phyloP scores from a whole-genome alignment of 2,329 filamentous ascomycete genomes.

The Alternaria ventricosa region DNA sequence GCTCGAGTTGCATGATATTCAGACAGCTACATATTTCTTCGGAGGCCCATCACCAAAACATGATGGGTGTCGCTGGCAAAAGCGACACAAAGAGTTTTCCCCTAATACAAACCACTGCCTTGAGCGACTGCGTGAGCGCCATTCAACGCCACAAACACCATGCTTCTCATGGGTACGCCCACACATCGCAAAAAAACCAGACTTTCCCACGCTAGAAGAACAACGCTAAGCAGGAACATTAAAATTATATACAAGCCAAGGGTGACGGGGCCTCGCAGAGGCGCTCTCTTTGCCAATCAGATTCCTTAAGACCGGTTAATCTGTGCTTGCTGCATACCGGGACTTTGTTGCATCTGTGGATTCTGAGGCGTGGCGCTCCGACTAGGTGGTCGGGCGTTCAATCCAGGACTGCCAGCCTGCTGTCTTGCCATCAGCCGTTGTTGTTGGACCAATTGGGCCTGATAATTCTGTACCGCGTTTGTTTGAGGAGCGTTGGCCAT shows the following conservation, averaged over 20 bases:
- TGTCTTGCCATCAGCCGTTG: slow-evolving; percentile 46
- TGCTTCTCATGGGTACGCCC: slow-evolving; percentile 6
- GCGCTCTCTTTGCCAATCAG: slow-evolving; percentile 10
- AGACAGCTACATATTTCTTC: slow-evolving; percentile 11
- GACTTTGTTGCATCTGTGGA: slow-evolving; percentile 44
- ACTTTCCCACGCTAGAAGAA: slow-evolving; percentile 16
- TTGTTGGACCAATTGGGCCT: slow-evolving; percentile 47
- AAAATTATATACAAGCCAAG: slow-evolving; percentile 41
- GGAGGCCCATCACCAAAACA: background rate
- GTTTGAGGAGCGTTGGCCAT: slow-evolving; percentile 41
- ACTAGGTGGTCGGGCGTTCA: slow-evolving; percentile 42
- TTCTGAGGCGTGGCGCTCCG: slow-evolving; percentile 50
- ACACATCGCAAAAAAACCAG: background rate
- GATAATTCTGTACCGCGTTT: slow-evolving; percentile 46
- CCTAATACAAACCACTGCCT: background rate
- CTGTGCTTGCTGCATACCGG: slow-evolving; percentile 43
- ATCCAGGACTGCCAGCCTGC: slow-evolving; percentile 40
- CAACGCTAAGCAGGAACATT: slow-evolving; percentile 30
- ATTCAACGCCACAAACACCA: slow-evolving; percentile 17
- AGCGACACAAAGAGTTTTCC: slow-evolving; percentile 1
- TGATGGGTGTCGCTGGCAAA: slow-evolving; percentile 3
- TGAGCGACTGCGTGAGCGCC: slow-evolving; percentile 7
- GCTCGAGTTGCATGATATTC: slow-evolving; percentile 16
- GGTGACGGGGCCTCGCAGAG: slow-evolving; percentile 23
- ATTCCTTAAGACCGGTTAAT: slow-evolving; percentile 24